Evolutionary conservation across 805 yeast genomes (phyloP), one percentile per base, ranked within the genome.

Genomic region (Cyberlindnera petersonii): DNA sequence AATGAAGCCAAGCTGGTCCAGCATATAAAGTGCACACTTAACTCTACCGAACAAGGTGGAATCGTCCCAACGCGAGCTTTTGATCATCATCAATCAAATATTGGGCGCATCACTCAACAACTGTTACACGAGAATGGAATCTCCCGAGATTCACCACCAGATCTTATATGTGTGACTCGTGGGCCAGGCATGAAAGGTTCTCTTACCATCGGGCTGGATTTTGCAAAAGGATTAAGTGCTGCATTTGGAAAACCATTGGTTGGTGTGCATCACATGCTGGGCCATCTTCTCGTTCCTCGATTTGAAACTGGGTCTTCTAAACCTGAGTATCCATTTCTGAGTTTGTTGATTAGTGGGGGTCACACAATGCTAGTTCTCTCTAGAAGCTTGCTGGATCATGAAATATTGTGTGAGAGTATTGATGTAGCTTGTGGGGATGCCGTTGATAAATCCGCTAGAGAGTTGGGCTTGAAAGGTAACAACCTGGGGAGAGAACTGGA

Each of bases 121-220:
- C 61, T 82, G 5, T 62, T 82, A 13, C 24, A 20, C 0, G 42
- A 55, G 0, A 46, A 49, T 6, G 40, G 43, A 4, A 44, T 54
- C 1, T 24, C 30, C 1, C n/a, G 39, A 2, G 24, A 23, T 11
- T 56, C 40, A 31, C 53, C 46, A 22, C 86, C 88, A 0, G 95
- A 86, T 56, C 56, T 93, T 32, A 73, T 93, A 1, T 84, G 95
- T 59, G 95, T 82, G 5, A 93, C 98, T 0, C 66, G 95, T 48
- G 98, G 98, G 0, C 98, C 98, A 0, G 98, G 98, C 0, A 87
- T 93, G 96, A 75, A 79, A 8, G 96, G 97, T 0, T 82, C 95
- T 0, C 66, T 93, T 11, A 73, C 86, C 9, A 82, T 86, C 0
- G 94, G 97, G 1, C 66, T 84, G 18, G 93, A 85, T 53, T 62